Base-by-base conservation (phyloP, 805 yeast species). In the Cyberlindnera mrakii region DNA sequence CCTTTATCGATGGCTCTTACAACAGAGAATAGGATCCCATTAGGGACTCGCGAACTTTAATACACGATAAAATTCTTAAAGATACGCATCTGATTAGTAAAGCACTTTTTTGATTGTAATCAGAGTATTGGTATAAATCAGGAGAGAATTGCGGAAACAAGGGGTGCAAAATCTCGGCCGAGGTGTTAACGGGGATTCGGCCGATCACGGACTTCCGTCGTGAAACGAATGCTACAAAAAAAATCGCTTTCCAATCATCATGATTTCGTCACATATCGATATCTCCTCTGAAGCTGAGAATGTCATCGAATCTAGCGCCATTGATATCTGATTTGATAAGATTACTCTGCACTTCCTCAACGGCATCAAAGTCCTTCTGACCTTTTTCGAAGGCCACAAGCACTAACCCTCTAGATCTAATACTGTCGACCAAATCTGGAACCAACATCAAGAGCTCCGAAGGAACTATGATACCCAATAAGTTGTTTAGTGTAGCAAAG, bases 381-480 rank as follows among this genome's bases (percentile, higher is more conserved):
- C 62, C 60, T 41, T 70, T 75, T 41, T 71, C 69, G 0, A 81
- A 68, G 2, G 88, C 91, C n/a, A 90, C 91, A 37, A 91, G 67
- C 40, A 91, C 79, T 50, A 91, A 70, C 0, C 98, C 98, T 43
- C 83, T 72, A 2, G 85, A 79, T 46, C 95, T 71, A 14, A 91
- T 82, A 25, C 85, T 74, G 31, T 83, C 84, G 6, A 84, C 75
- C 33, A 90, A 64, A 41, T 82, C 80, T 0, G 95, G 95, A 35
- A 88, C 89, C 25, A 89, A 66, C 32, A 73, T 67, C 44, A 91
- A 66, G 42, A 93, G 58, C 43, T 82, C 81, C 23, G 78, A 74
- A 0, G 95, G 88, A 18, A 87, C 77, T 19, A 88, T 79, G 10
- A 93, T 61, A 15, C 99, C 99, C 50, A 93, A 70, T 41, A 93